phyloP scores from a whole-genome alignment of 106 monocot species.

The Dendrobium nobile region DNA sequence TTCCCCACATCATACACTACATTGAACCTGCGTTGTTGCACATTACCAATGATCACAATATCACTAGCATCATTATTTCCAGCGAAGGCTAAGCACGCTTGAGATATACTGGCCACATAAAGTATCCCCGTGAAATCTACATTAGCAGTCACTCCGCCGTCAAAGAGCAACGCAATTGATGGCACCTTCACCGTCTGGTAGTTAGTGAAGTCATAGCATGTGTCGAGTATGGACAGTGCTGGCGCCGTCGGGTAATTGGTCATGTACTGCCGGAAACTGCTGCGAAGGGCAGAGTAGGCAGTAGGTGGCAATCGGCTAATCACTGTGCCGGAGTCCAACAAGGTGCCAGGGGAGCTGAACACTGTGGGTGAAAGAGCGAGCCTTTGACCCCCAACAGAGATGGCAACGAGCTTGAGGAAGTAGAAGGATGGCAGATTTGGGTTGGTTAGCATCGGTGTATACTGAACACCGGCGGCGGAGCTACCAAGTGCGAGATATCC shows the following conservation, averaged over 20 bases:
- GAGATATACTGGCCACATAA: background rate
- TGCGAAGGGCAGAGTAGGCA: too few species aligned
- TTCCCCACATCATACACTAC: slow-evolving; percentile 25
- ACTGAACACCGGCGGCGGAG: slow-evolving; percentile 4
- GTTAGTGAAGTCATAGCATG: slow-evolving; percentile 6
- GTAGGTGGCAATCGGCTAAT: too few species aligned
- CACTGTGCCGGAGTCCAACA: too few species aligned
- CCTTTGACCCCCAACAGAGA: slow-evolving; percentile 20
- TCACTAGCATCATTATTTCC: background rate
- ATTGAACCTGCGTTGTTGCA: slow-evolving; percentile 26
- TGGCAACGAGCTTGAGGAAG: slow-evolving; percentile 26
- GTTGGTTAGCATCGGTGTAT: slow-evolving; percentile 24
- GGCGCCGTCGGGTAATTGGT: background rate
- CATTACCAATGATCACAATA: slow-evolving; percentile 21
- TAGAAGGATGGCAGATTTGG: slow-evolving; percentile 20
- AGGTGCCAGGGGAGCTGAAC: slow-evolving; percentile 23
- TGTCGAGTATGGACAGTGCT: slow-evolving; percentile 11
- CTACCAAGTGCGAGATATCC: slow-evolving; percentile 27
- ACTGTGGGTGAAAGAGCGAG: slow-evolving; percentile 17
- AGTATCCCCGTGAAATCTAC: background rate
- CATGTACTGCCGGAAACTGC: too few species aligned
- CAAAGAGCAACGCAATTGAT: slow-evolving; percentile 12
- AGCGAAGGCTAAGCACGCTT: slow-evolving; percentile 27
- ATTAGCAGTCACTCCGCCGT: background rate
- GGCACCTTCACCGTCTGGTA: slow-evolving; percentile 8